phyloP scores from a whole-genome alignment of 1,284 basidiomycete genomes.

The Rhodotorula sp. region DNA sequence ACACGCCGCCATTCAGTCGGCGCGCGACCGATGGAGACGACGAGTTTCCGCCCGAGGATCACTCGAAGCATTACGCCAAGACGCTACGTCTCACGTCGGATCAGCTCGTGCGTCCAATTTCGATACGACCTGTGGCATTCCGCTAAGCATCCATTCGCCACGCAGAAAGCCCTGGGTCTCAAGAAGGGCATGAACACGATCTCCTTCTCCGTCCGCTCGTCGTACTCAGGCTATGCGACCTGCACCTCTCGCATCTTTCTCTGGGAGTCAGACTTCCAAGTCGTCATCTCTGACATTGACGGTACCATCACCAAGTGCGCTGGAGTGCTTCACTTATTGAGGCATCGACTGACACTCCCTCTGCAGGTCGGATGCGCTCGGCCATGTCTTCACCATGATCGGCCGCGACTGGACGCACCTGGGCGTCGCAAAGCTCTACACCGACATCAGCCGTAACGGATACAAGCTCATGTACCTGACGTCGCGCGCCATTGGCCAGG shows the following conservation, averaged over 20 bases:
- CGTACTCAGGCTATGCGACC: slow-evolving; percentile 79
- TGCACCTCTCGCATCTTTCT: slow-evolving; percentile 93
- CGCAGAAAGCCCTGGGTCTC: slow-evolving; percentile 78
- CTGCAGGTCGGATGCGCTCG: slow-evolving; percentile 86
- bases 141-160: slow-evolving; percentile 3
- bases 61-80: slow-evolving; percentile 77
- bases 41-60: slow-evolving; percentile 17
- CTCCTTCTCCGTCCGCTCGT: slow-evolving; percentile 82
- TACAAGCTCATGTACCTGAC: slow-evolving; percentile 99
- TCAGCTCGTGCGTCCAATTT: slow-evolving; percentile 63
- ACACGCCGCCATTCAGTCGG: background rate
- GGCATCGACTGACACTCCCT: slow-evolving; percentile 7
- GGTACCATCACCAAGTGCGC: slow-evolving; percentile 96
- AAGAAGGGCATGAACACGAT: slow-evolving; percentile 88
- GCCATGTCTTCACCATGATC: slow-evolving; percentile 97
- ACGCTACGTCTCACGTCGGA: slow-evolving; percentile 83
- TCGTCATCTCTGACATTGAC: slow-evolving; percentile 97
- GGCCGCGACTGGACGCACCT: slow-evolving; percentile 99
- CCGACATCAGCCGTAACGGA: slow-evolving; percentile 90
- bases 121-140: background rate
- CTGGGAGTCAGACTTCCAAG: slow-evolving; percentile 85
- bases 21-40: slow-evolving; percentile 1
- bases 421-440: slow-evolving; percentile 97
- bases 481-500: slow-evolving; percentile 95
- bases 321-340: slow-evolving; percentile 6